A percentile compares a stretch with the other conserved stretches of the same genome.
Evolutionary conservation across 768 basidiomycete genomes (phyloP).

Genomic region (Pisolithus marmoratus): DNA sequence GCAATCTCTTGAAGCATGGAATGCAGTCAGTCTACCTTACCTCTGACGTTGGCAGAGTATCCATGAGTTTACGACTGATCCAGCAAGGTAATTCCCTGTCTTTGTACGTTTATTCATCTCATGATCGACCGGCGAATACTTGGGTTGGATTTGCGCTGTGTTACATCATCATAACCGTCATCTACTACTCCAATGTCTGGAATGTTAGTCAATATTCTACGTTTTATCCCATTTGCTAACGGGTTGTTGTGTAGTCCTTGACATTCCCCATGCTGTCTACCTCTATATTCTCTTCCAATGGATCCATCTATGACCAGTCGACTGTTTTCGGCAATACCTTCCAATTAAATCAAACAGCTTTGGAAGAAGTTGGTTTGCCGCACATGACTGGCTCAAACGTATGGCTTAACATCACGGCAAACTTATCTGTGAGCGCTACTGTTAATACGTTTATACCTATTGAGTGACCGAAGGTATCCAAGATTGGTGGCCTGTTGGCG

Average conservation of each 20-base stretch:
- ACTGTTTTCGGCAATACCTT: conserved; percentile 49
- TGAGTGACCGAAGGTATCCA: background rate
- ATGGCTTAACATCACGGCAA: conserved; percentile 43
- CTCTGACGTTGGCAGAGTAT: conserved; percentile 10
- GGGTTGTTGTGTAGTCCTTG: conserved; percentile 35
- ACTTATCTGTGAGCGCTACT: conserved; percentile 36
- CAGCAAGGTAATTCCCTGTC: conserved; percentile 41
- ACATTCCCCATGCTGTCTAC: conserved; percentile 57
- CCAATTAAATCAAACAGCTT: conserved; percentile 48
- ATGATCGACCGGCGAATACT: conserved; percentile 39
- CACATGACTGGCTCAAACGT: conserved; percentile 48
- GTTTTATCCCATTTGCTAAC: conserved; percentile 13
- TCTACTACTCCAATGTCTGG: conserved; percentile 64
- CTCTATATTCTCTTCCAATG: conserved; percentile 49
- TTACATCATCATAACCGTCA: conserved; percentile 46
- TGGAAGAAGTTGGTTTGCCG: conserved; percentile 45
- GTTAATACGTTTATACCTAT: background rate
- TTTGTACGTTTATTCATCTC: background rate
- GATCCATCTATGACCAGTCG: conserved; percentile 48
- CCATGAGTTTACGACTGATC: conserved; percentile 47
- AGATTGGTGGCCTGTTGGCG: conserved; percentile 58
- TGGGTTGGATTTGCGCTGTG: conserved; percentile 51
- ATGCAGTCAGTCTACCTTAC: no score
- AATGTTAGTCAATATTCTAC: conserved; percentile 32
- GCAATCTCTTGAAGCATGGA: background rate